phyloP scores from a whole-genome alignment of 1,284 basidiomycete species.

The Tilletia walkeri region DNA sequence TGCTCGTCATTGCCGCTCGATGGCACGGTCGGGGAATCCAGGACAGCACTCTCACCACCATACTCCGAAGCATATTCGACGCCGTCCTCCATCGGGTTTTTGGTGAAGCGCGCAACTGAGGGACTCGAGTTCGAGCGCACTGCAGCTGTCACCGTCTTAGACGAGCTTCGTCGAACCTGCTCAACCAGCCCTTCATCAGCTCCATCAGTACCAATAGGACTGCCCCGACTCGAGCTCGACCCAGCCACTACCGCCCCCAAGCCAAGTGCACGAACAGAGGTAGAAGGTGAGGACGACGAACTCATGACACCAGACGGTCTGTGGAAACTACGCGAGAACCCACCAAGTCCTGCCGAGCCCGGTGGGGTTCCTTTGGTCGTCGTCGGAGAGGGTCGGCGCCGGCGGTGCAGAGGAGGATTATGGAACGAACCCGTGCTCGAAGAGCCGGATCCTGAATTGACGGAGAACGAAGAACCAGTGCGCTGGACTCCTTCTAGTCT shows the following conservation, averaged over 20 bases:
- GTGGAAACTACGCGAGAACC: background rate
- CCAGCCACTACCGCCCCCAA: background rate
- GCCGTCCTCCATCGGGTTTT: background rate
- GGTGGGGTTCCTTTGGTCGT: slow-evolving; percentile 1
- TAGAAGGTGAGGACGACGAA: slow-evolving; percentile 6
- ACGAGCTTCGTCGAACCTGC: too few species aligned
- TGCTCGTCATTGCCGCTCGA: background rate
- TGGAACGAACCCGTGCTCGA: slow-evolving; percentile 6
- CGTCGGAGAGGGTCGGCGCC: background rate
- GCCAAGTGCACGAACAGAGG: background rate
- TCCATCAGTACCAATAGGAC: too few species aligned
- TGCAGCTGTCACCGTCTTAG: background rate
- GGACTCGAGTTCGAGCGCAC: background rate
- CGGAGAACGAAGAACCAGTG: background rate
- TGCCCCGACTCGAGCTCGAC: background rate
- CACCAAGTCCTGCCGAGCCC: background rate
- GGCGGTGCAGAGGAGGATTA: background rate
- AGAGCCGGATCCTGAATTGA: background rate
- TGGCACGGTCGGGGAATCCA: background rate
- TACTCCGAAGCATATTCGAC: background rate
- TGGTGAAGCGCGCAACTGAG: background rate
- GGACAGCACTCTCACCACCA: background rate
- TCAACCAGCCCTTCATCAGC: too few species aligned
- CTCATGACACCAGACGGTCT: background rate
- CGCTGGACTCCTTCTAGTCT: background rate